Conservation (phyloP, 192 early-diverging fungal species). For the Coemansia sp. region DNA sequence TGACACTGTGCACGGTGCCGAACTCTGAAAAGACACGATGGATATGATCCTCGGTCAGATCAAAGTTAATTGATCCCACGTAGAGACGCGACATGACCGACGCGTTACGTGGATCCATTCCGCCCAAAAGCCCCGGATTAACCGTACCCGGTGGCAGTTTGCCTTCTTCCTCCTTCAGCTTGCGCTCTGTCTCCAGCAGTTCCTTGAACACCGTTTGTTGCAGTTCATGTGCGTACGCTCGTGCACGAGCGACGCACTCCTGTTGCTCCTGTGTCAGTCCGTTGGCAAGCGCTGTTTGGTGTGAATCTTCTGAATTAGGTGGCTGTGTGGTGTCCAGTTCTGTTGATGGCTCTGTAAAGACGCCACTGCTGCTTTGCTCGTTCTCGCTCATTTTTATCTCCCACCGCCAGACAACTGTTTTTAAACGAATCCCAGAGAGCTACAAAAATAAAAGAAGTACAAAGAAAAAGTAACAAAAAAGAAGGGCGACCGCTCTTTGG, state of each 20-base stretch:
- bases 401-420: too few species aligned
- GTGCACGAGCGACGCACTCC: slow-evolving; percentile 31
- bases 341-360: not conserved
- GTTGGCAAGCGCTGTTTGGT: slow-evolving; percentile 5
- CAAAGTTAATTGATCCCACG: slow-evolving; percentile 85
- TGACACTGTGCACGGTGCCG: slow-evolving; percentile 72
- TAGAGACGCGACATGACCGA: slow-evolving; percentile 65
- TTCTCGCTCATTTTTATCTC: slow-evolving; percentile 2
- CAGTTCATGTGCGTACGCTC: slow-evolving; percentile 49
- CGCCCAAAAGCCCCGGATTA: slow-evolving; percentile 41
- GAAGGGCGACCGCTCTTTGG: too few species aligned
- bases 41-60: slow-evolving; percentile 80
- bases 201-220: slow-evolving; percentile 52
- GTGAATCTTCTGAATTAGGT: not conserved
- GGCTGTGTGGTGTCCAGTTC: not conserved
- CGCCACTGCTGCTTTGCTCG: not conserved
- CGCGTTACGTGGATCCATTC: slow-evolving; percentile 44
- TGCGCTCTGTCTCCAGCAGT: slow-evolving; percentile 25
- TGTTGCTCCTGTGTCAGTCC: slow-evolving; percentile 43
- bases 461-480: not conserved
- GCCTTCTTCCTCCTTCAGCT: slow-evolving; percentile 21
- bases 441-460: not conserved
- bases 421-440: not conserved
- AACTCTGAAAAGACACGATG: slow-evolving; percentile 74
- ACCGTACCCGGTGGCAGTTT: slow-evolving; percentile 19